A percentile compares a stretch with the other conserved stretches of the same genome.
phyloP scores from a whole-genome alignment of 306 rosid species.

The Sicyos edulis region DNA sequence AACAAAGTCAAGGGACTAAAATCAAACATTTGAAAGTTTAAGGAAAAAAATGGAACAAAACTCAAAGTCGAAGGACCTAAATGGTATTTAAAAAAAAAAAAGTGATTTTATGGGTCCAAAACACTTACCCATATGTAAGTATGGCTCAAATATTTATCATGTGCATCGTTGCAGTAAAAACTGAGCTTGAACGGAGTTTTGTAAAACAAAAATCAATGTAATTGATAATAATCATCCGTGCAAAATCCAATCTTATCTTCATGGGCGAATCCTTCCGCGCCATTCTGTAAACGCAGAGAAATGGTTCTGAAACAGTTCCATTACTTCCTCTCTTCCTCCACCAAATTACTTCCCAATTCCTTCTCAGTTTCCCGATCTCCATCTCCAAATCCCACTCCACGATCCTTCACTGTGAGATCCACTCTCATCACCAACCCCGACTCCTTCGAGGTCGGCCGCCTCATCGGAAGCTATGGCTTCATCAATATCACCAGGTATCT shows the following conservation, averaged over 20 bases:
- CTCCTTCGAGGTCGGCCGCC: constrained; percentile 81
- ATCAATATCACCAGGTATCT: constrained; percentile 69
- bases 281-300: not conserved
- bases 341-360: not conserved
- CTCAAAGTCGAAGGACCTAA: too few species aligned
- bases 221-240: too few species aligned
- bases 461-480: constrained; percentile 89
- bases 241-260: not conserved
- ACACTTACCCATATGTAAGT: too few species aligned
- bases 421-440: constrained; percentile 55
- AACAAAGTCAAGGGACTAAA: too few species aligned
- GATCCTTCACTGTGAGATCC: constrained; percentile 37
- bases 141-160: too few species aligned
- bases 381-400: constrained; percentile 28
- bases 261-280: not conserved
- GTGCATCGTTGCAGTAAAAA: too few species aligned
- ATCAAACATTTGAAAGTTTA: too few species aligned
- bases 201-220: too few species aligned
- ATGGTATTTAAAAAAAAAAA: too few species aligned
- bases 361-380: constrained; percentile 1
- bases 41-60: too few species aligned
- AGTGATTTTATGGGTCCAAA: too few species aligned
- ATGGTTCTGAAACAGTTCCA: constrained; percentile 28
- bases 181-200: too few species aligned
- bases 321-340: constrained; percentile 21